Evolutionary conservation across 306 rosid species (phyloP).

Genomic region (Pyrus communis): DNA sequence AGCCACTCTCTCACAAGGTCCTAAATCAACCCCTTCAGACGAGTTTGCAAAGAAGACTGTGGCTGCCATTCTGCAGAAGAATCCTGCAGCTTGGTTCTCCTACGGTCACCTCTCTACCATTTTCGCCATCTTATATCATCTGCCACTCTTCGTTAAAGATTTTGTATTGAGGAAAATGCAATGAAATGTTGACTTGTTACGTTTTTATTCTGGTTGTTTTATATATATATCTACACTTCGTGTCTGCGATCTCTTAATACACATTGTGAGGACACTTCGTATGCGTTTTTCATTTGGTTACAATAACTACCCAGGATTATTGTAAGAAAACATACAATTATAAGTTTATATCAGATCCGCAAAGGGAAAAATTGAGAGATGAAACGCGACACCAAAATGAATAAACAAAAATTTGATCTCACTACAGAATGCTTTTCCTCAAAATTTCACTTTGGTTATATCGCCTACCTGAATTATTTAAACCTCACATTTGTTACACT

Average conservation of each 20-base stretch:
- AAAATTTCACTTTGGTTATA: constrained; percentile 6
- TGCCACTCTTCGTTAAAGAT: constrained; percentile 66
- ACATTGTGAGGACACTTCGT: neutral
- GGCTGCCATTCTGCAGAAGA: constrained; percentile 50
- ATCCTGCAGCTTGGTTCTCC: constrained; percentile 82
- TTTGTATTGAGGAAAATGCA: constrained; percentile 26
- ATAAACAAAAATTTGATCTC: constrained; percentile 16
- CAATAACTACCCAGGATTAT: neutral
- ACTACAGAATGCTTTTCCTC: constrained; percentile 10
- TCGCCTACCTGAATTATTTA: constrained; percentile 11
- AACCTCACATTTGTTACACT: constrained; percentile 20
- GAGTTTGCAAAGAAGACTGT: constrained; percentile 70
- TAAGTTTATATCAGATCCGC: neutral
- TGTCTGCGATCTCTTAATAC: neutral
- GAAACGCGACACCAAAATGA: neutral
- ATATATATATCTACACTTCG: neutral
- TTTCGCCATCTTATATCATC: constrained; percentile 58
- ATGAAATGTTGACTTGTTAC: constrained; percentile 26
- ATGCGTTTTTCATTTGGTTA: neutral
- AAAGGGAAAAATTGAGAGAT: neutral
- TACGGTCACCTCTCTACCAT: constrained; percentile 41
- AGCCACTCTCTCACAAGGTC: constrained; percentile 46
- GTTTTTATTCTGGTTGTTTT: neutral
- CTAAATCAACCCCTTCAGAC: constrained; percentile 57
- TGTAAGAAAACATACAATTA: neutral